Conservation (phyloP, 306 rosid species). For the Senna tora region DNA sequence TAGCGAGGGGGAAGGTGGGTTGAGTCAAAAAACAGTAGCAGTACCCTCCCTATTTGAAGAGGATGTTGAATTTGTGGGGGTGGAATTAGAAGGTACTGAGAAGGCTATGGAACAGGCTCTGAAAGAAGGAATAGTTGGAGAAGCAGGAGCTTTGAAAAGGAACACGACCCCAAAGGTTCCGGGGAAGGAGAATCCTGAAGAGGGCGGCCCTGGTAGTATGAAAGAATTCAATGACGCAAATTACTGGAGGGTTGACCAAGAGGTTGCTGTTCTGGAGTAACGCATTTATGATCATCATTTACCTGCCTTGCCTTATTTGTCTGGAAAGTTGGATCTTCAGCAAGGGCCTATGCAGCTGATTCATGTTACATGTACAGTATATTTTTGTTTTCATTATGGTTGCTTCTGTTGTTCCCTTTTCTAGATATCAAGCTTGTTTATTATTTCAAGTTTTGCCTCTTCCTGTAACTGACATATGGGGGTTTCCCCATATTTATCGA, state of each 20-base stretch:
- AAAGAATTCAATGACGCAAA: constrained; percentile 96
- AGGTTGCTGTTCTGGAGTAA: constrained; percentile 86
- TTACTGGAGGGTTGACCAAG: constrained; percentile 97
- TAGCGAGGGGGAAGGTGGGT: constrained; percentile 49
- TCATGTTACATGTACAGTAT: constrained; percentile 87
- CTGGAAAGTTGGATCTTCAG: constrained; percentile 46
- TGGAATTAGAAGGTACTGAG: constrained; percentile 84
- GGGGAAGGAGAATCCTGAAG: constrained; percentile 77
- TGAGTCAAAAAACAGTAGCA: constrained; percentile 46
- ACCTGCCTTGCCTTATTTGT: constrained; percentile 28
- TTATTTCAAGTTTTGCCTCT: constrained; percentile 63
- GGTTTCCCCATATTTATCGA: constrained; percentile 47
- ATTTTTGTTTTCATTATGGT: constrained; percentile 65
- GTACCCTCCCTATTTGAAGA: constrained; percentile 89
- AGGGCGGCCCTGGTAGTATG: constrained; percentile 60
- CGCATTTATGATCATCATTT: constrained; percentile 20
- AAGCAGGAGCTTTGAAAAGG: constrained; percentile 90
- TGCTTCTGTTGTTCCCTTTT: constrained; percentile 57
- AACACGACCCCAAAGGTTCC: constrained; percentile 52
- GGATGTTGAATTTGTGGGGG: constrained; percentile 94
- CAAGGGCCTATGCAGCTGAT: constrained; percentile 45
- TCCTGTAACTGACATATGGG: constrained; percentile 51
- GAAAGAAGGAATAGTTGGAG: constrained; percentile 94
- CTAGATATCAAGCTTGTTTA: constrained; percentile 59
- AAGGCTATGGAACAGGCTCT: constrained; percentile 97